Conservation (phyloP, 148 eudicot genomes). For the Diospyros lotus region DNA sequence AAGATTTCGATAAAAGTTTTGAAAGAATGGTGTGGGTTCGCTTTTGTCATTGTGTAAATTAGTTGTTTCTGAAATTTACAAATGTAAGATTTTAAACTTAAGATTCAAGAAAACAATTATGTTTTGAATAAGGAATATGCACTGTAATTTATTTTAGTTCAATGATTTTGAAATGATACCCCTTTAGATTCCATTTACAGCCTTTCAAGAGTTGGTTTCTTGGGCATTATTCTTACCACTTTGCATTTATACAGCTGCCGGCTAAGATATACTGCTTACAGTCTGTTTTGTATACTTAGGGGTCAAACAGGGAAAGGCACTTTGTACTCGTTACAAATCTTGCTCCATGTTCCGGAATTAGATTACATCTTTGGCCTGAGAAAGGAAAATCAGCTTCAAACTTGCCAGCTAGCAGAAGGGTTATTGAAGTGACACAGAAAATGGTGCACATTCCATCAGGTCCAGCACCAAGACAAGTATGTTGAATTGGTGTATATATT, state of each 20-base stretch:
- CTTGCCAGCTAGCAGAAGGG: conserved; percentile 46
- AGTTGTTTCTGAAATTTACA: neutral
- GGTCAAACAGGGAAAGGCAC: conserved; percentile 63
- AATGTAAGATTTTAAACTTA: neutral
- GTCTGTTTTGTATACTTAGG: conserved; percentile 41
- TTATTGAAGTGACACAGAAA: conserved; percentile 78
- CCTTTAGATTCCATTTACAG: neutral
- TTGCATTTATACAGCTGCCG: neutral
- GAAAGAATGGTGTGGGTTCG: neutral
- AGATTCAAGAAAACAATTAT: neutral
- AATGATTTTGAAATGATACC: neutral
- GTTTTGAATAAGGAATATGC: neutral
- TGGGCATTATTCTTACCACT: conserved; percentile 1
- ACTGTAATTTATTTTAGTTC: neutral
- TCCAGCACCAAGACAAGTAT: conserved; percentile 97
- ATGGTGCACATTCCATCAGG: conserved; percentile 90
- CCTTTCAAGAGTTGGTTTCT: conserved; percentile 6
- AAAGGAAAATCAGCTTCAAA: conserved; percentile 53
- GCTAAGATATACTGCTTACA: conserved; percentile 12
- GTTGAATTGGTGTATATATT: neutral
- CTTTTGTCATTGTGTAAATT: no score
- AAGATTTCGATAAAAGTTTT: neutral
- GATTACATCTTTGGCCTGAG: conserved; percentile 96
- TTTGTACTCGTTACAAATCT: conserved; percentile 93
- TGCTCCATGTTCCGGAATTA: conserved; percentile 85